A percentile compares a stretch with the other conserved stretches of the same genome.
phyloP scores from a whole-genome alignment of 352 stramenopile genomes.

The Pseudoperonospora humuli region DNA sequence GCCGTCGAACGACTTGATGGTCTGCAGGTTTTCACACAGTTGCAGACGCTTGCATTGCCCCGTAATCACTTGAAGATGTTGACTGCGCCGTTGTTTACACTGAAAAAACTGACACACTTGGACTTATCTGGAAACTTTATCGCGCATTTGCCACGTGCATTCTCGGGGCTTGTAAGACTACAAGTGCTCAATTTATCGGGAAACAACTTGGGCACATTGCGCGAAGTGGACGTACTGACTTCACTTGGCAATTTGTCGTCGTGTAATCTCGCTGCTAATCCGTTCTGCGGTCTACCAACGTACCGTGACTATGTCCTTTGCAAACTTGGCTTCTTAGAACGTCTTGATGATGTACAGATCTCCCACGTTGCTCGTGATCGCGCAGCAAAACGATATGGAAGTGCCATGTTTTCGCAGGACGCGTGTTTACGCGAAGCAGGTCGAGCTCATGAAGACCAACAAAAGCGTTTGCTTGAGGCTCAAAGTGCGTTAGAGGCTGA shows the following conservation, averaged over 20 bases:
- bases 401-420: conserved; percentile 51
- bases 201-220: conserved; percentile 64
- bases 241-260: conserved; percentile 54
- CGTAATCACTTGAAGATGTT: conserved; percentile 72
- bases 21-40: conserved; percentile 36
- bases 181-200: conserved; percentile 60
- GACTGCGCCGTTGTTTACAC: conserved; percentile 32
- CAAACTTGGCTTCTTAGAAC: conserved; percentile 53
- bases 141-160: conserved; percentile 51
- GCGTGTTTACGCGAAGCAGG: conserved; percentile 37
- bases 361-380: conserved; percentile 41
- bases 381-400: conserved; percentile 54
- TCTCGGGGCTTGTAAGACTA: conserved; percentile 38
- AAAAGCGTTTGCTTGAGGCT: conserved; percentile 44
- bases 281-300: conserved; percentile 64
- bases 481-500: conserved; percentile 62
- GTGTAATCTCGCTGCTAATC: conserved; percentile 57
- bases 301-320: conserved; percentile 70
- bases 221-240: conserved; percentile 56
- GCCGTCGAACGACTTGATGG: conserved; percentile 46
- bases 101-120: conserved; percentile 36
- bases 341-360: conserved; percentile 46
- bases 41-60: conserved; percentile 42
- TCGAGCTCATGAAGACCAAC: conserved; percentile 39
- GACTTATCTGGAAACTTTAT: conserved; percentile 82